phyloP scores from a whole-genome alignment of 768 basidiomycete species.

The Sistotremastrum suecicum region DNA sequence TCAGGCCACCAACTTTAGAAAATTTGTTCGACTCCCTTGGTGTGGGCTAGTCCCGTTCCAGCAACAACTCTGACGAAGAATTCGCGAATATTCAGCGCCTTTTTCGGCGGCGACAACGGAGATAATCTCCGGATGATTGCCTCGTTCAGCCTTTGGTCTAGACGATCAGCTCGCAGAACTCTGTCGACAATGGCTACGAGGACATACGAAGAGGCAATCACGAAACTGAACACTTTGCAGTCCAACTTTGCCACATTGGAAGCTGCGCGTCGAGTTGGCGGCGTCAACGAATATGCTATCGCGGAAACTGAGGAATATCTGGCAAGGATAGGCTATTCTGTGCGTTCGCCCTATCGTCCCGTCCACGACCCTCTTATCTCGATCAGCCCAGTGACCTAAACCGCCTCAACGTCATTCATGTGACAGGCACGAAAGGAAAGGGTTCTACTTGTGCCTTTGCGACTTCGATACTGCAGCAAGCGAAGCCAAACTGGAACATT shows the following conservation, averaged over 20 bases:
- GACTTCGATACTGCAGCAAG: slow-evolving; percentile 69
- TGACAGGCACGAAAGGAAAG: slow-evolving; percentile 97
- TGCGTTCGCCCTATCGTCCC: slow-evolving; percentile 22
- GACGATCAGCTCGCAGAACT: no score
- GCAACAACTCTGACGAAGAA: no score
- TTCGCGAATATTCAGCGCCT: no score
- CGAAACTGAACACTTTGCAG: slow-evolving; percentile 66
- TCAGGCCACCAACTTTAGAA: no score
- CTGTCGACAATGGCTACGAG: slow-evolving; percentile 37
- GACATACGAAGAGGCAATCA: slow-evolving; percentile 62
- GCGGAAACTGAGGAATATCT: slow-evolving; percentile 88
- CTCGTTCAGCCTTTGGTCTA: no score
- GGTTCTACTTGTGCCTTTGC: slow-evolving; percentile 93
- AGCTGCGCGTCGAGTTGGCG: slow-evolving; percentile 62
- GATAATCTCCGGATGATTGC: no score
- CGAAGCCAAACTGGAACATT: slow-evolving; percentile 64
- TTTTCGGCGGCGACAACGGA: no score
- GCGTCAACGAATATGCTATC: slow-evolving; percentile 47
- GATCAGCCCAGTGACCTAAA: slow-evolving; percentile 72
- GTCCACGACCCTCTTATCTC: slow-evolving; percentile 4
- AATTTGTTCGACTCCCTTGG: no score
- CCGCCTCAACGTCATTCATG: slow-evolving; percentile 81
- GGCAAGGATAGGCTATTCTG: slow-evolving; percentile 71
- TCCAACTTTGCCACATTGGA: slow-evolving; percentile 90
- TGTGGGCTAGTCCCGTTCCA: no score